These are phyloP conservation scores for Salvia miltiorrhiza DNA, from an alignment of 257 asterid genomes.

Conservation along the genomic window DNA sequence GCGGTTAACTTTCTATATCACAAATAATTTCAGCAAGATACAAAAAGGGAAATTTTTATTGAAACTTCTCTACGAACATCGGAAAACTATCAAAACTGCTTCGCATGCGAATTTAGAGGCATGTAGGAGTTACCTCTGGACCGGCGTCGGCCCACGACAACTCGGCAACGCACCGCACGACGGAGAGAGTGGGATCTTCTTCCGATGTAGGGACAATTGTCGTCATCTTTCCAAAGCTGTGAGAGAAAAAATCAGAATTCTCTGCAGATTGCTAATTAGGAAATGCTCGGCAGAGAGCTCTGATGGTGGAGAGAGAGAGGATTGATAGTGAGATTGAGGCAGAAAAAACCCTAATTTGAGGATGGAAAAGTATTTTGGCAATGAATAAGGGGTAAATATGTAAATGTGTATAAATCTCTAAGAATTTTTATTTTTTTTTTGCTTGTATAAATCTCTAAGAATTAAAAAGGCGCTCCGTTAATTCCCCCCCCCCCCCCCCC, in stretches of 20 bases:
- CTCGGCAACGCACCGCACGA: constrained; percentile 78
- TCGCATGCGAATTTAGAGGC: not conserved
- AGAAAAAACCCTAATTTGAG: constrained; percentile 30
- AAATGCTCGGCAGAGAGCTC: constrained; percentile 31
- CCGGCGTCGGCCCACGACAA: constrained; percentile 94
- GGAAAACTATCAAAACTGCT: constrained; percentile 11
- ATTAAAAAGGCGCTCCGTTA: no score
- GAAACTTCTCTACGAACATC: not conserved
- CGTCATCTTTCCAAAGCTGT: constrained; percentile 45
- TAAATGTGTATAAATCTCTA: not conserved
- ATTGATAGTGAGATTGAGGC: not conserved
- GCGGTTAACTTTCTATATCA: not conserved
- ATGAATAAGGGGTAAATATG: constrained; percentile 8
- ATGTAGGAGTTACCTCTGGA: constrained; percentile 49
- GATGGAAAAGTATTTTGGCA: not conserved
- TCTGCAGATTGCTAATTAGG: constrained; percentile 11
- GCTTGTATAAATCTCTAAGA: no score
- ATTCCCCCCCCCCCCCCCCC: no score
- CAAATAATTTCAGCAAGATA: not conserved
- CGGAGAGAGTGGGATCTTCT: constrained; percentile 82
- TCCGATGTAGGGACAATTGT: constrained; percentile 88
- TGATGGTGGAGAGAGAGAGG: not conserved
- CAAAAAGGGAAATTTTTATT: not conserved
- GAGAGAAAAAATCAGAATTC: not conserved
- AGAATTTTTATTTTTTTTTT: no score